Base-by-base conservation (phyloP, 305 asterid genomes). In the Rubia tinctorum region DNA sequence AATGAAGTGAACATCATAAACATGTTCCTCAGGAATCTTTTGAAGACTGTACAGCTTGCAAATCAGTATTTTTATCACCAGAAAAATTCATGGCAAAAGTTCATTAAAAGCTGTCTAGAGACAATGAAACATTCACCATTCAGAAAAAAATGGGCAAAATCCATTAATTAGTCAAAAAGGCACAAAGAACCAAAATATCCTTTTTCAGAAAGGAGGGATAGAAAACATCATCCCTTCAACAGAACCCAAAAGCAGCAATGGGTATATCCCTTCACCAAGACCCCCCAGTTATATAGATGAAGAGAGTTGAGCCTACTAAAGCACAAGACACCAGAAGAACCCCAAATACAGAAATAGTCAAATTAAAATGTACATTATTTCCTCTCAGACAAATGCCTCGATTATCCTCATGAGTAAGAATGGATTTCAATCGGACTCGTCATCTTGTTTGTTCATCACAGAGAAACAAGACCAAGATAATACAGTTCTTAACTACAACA, bases 341-440 rank as follows among this genome's bases (percentile, higher is more conserved):
- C 30, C 30, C n/a, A 5, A 67, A 12, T 27, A n/a, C 34, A 64
- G 2, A 27, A 27, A 27, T 27, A 27, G 30, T 1, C 30, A n/a
- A n/a, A n/a, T n/a, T n/a, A 27, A 27, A 27, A 1, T 47, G 9
- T 47, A 17, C 55, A 47, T 47, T 11, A 47, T 1, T 11, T 47
- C 55, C 55, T 47, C 55, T 47, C 55, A 47, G 55, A 47, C 15
- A 88, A 90, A 90, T 88, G 90, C 93, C 93, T 88, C 90, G 82
- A 78, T 80, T 79, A 81, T 78, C 89, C 86, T 83, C 90, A 85
- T 71, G 18, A 71, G 74, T 56, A 67, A 68, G n/a, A 83, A 87
- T 84, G 89, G 88, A 84, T 81, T 84, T 88, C 83, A 65, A 80
- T 86, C 90, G 84, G 91, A 84, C 91, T 89, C 88, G 92, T 89